Percentiles rank a stretch among this genome's conserved stretches.
Conservation (phyloP, 2,329 filamentous ascomycete genomes). For the Magnaporthiopsis incrustans region DNA sequence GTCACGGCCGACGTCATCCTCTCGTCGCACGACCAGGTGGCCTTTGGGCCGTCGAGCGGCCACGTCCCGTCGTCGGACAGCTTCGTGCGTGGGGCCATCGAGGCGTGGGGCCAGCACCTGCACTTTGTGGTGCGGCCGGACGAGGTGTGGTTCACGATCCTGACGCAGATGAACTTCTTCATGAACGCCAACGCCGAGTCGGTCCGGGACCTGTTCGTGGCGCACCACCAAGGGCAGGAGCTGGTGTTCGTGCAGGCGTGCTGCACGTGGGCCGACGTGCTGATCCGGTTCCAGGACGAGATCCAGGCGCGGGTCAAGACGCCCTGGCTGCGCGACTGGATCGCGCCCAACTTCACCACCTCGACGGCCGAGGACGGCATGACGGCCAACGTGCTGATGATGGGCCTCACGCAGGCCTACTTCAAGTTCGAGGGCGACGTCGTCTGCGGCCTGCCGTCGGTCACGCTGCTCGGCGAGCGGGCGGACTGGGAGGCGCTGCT, state of each 20-base stretch:
- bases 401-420: slow-evolving; percentile 33
- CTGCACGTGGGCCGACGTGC: slow-evolving; percentile 15
- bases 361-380: slow-evolving; percentile 28
- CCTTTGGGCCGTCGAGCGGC: slow-evolving; percentile 1
- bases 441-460: slow-evolving; percentile 33
- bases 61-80: slow-evolving; percentile 25
- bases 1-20: slow-evolving; percentile 9
- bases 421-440: slow-evolving; percentile 28
- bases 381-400: slow-evolving; percentile 34
- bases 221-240: slow-evolving; percentile 31
- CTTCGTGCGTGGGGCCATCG: slow-evolving; percentile 35
- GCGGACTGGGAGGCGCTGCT: slow-evolving; percentile 33
- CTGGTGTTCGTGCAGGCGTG: slow-evolving; percentile 26
- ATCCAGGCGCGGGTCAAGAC: slow-evolving; percentile 32
- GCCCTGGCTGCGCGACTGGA: slow-evolving; percentile 32
- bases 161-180: slow-evolving; percentile 43
- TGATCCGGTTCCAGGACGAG: slow-evolving; percentile 27
- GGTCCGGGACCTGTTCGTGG: slow-evolving; percentile 36
- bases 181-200: slow-evolving; percentile 39
- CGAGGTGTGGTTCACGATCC: slow-evolving; percentile 47
- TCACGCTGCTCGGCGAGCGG: slow-evolving; percentile 30
- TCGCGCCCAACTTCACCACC: slow-evolving; percentile 34
- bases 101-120: slow-evolving; percentile 42
- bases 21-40: slow-evolving; percentile 1
- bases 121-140: slow-evolving; percentile 43